Evolutionary conservation across 2,329 filamentous ascomycete species (phyloP).

Genomic region (Akanthomyces uredinophilus): DNA sequence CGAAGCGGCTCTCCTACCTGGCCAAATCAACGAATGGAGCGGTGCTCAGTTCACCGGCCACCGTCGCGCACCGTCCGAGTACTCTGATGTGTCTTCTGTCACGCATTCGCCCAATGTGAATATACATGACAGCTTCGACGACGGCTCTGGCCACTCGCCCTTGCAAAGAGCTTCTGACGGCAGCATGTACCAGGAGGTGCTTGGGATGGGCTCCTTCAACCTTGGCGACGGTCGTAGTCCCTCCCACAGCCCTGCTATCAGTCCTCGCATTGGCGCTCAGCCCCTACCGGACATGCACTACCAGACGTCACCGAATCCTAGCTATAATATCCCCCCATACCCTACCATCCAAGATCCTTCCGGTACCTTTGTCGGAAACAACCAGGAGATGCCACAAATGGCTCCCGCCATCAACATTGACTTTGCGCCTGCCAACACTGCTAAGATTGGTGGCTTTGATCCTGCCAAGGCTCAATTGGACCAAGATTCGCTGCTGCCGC

Average conservation of each 20-base stretch:
- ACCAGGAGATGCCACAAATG: constrained; percentile 67
- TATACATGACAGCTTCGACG: constrained; percentile 74
- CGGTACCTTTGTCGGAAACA: constrained; percentile 49
- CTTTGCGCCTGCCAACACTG: constrained; percentile 68
- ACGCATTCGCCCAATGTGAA: constrained; percentile 77
- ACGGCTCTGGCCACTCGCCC: constrained; percentile 69
- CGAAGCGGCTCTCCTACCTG: constrained; percentile 50
- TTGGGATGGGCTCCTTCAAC: constrained; percentile 74
- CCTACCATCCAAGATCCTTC: constrained; percentile 33
- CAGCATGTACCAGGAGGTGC: constrained; percentile 68
- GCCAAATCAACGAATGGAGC: constrained; percentile 49
- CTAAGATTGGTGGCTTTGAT: constrained; percentile 28
- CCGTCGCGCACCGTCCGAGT: constrained; percentile 81
- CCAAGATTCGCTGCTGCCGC: constrained; percentile 77
- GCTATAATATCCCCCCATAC: constrained; percentile 33
- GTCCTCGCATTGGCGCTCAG: constrained; percentile 55
- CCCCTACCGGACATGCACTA: constrained; percentile 49
- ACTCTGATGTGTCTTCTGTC: constrained; percentile 83
- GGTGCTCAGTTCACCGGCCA: constrained; percentile 70
- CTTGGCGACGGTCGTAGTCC: constrained; percentile 80
- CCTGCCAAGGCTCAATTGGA: constrained; percentile 61
- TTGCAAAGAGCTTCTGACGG: constrained; percentile 70
- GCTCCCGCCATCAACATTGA: constrained; percentile 95
- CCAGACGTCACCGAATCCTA: constrained; percentile 35
- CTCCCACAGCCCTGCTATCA: constrained; percentile 66